Evolutionary conservation across 352 stramenopile genomes (phyloP), one percentile per base, ranked within the genome.

Genomic region (Pythium monospermum): DNA sequence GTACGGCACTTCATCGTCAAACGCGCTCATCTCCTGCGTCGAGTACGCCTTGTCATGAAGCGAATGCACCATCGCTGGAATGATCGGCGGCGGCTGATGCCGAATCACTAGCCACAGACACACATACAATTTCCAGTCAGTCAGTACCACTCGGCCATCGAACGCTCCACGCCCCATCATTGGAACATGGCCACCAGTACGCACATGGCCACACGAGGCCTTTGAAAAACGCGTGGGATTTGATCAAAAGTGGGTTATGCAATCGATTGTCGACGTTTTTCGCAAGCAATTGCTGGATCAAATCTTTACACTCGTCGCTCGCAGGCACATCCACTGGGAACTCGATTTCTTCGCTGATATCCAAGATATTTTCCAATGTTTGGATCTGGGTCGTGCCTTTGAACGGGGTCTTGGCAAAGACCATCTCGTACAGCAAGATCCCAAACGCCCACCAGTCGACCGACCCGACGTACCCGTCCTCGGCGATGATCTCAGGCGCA

Each of bases 211-310:
- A 97, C 41, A 95, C 76, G n/a, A 93, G 52, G 7, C 78, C 71
- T 42, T 66, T 66, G 65, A 98, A 98, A 69, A 89, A 98, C 35
- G 85, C 76, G 67, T 98, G 94, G 26, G 71, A 70, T 72, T 96
- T 92, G 52, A 98, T 96, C 25, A 96, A 70, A 25, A 84, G 68
- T 61, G 90, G 83, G 41, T 97, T 81, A 62, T 96, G 96, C 11
- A 98, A 59, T 16, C 97, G 64, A 38, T 71, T 56, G 31, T 22
- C 33, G 15, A 64, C 53, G 21, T 49, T 62, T 41, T 75, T 73
- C 31, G 49, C 48, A 2, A 79, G 57, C 22, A 79, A 49, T 19
- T 56, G 49, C 19, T 61, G 53, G 57, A 93, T 88, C 32, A 98
- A 67, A 59, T 96, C 85, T 23, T 76, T 76, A 33, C 70, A 79